A percentile compares a stretch with the other conserved stretches of the same genome.
These are phyloP conservation scores for Solanum virginianum DNA, from an alignment of 257 asterid species.

Conservation along the genomic window DNA sequence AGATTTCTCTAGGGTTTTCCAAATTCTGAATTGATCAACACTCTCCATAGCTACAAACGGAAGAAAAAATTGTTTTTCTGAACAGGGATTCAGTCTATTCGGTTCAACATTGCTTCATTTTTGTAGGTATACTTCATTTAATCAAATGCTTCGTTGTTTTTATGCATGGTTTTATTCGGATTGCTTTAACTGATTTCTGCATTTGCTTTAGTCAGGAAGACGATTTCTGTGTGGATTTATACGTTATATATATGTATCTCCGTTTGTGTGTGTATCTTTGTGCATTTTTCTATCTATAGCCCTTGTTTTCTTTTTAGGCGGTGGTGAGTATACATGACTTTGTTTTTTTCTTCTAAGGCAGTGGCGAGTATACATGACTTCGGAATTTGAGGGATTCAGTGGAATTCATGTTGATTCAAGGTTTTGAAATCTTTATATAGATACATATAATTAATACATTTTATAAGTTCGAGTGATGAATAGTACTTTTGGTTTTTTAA, in stretches of 20 bases:
- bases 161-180: background rate
- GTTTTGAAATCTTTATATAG: background rate
- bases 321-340: background rate
- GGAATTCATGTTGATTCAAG: background rate
- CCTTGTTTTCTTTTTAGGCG: background rate
- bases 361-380: background rate
- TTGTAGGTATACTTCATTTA: background rate
- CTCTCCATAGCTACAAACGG: background rate
- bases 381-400: background rate
- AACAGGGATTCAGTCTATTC: background rate
- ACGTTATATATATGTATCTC: background rate
- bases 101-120: background rate
- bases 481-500: background rate
- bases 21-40: background rate
- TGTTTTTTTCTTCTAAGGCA: background rate
- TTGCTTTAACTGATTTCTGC: background rate
- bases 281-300: background rate
- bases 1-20: background rate
- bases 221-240: background rate
- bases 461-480: background rate
- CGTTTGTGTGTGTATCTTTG: background rate
- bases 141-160: background rate
- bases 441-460: background rate
- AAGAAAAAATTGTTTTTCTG: background rate
- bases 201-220: background rate